Base-by-base conservation (phyloP, 805 yeast species). In the Candida easanensis region DNA sequence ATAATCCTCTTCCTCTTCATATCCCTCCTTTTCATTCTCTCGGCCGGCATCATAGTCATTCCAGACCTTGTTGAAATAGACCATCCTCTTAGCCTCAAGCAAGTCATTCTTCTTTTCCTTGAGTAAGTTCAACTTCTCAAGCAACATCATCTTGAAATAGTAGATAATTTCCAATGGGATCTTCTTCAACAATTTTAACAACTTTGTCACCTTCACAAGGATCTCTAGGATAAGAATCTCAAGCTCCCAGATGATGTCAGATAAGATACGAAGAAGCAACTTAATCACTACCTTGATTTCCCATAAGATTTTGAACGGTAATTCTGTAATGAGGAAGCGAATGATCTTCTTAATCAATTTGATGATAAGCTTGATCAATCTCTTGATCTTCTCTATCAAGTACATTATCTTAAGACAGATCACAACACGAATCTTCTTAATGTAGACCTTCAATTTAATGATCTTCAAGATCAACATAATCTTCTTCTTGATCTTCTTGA, bases 341-440 rank as follows among this genome's bases (percentile, higher is more conserved):
- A 56, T 52, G 21, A 44, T 38, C 23, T 52, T 54, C n/a, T 45
- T 42, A 13, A 51, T 31, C 32, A 48, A 31, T 6, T 33, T 34
- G 18, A 44, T 49, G 7, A 56, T 51, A 33, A 54, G 44, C 23
- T 31, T 38, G 32, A 46, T 11, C 4, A 42, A 39, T 38, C 48
- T 42, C 33, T 52, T 53, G 38, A 48, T 56, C 31, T 54, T 54
- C 26, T 56, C 58, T 33, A 56, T 54, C 3, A 48, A 33, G 10
- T 33, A 27, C 52, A 56, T 52, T 4, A 54, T 45, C 31, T 51
- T 42, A 15, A 56, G 43, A 30, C 54, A 49, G 2, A 41, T 18
- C 15, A 46, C 37, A 6, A 51, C 42, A 30, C 44, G 47, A 11
- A 38, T 43, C 19, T 45, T 26, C 33, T 43, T 49, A 14, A 54